Percentiles rank a stretch among this genome's conserved stretches.
Evolutionary conservation across 495 filamentous ascomycete genomes (phyloP).

Genomic region (Xylaria longipes): DNA sequence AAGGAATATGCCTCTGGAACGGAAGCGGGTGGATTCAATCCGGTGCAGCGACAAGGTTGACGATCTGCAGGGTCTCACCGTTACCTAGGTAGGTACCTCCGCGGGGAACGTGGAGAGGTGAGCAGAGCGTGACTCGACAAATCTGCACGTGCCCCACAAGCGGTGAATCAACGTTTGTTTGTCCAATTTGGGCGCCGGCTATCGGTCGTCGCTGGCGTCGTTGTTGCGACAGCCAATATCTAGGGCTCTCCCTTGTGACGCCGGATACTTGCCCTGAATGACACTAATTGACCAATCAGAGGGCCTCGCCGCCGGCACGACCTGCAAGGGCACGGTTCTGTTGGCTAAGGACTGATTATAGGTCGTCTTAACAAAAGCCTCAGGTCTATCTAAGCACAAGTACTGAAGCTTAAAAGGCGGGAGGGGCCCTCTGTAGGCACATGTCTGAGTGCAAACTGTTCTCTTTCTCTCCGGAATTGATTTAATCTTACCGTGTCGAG

Average conservation of each 20-base stretch:
- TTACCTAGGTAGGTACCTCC: too few species aligned
- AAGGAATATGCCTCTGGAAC: slow-evolving; percentile 3
- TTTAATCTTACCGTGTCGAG: background rate
- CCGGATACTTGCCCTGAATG: background rate
- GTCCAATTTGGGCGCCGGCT: background rate
- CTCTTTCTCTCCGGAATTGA: background rate
- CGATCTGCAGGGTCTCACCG: slow-evolving; percentile 18
- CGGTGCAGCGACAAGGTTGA: slow-evolving; percentile 1
- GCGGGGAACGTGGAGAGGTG: slow-evolving; percentile 2
- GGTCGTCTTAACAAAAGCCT: background rate
- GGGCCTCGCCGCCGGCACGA: slow-evolving; percentile 14
- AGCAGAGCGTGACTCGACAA: slow-evolving; percentile 13
- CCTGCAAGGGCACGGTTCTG: slow-evolving; percentile 7
- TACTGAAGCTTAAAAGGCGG: background rate
- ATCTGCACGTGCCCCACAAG: slow-evolving; percentile 3
- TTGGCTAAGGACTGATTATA: background rate
- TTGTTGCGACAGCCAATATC: background rate
- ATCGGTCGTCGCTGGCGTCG: background rate
- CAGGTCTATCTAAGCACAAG: background rate
- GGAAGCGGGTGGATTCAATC: background rate
- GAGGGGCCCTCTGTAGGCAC: too few species aligned
- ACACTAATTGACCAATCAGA: slow-evolving; percentile 2
- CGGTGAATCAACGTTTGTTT: slow-evolving; percentile 8
- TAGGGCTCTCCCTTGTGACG: background rate
- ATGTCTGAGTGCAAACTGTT: background rate